Evolutionary conservation across 192 early-diverging fungal genomes (phyloP).

Genomic region (Backusella australiensis): DNA sequence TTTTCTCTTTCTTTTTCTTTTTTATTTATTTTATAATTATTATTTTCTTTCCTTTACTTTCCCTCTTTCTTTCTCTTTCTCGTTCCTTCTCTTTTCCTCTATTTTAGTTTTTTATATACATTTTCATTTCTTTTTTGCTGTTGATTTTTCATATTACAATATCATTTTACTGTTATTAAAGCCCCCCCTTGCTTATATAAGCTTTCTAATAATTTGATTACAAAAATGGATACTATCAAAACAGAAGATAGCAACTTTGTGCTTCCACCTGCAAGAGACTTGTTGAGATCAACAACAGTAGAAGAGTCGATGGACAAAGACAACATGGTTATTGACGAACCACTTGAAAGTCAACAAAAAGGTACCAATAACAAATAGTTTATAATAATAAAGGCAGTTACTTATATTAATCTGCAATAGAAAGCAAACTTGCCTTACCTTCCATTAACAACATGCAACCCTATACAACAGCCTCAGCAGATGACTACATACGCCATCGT

Average conservation of each 20-base stretch:
- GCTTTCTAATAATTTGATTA: neutral
- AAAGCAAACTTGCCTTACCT: constrained; percentile 21
- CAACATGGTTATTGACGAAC: constrained; percentile 12
- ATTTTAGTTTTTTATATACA: neutral
- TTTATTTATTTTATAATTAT: neutral
- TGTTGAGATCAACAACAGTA: constrained; percentile 1
- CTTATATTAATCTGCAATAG: constrained; percentile 5
- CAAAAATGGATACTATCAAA: constrained; percentile 10
- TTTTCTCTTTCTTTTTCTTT: neutral
- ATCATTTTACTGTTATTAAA: neutral
- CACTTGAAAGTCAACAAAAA: constrained; percentile 4
- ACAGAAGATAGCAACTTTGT: constrained; percentile 2
- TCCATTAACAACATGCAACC: constrained; percentile 27
- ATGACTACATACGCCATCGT: constrained; percentile 35
- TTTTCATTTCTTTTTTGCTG: neutral
- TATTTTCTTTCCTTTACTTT: neutral
- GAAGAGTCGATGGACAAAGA: neutral
- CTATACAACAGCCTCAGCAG: constrained; percentile 21
- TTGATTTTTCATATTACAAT: neutral
- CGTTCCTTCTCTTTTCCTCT: constrained; percentile 10
- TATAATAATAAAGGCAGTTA: neutral
- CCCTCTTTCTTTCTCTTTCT: neutral
- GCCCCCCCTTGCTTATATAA: neutral
- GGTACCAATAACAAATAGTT: neutral
- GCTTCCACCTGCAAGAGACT: constrained; percentile 16